These are phyloP conservation scores for Claviceps africana DNA, from an alignment of 2,329 filamentous ascomycete species.

Conservation along the genomic window DNA sequence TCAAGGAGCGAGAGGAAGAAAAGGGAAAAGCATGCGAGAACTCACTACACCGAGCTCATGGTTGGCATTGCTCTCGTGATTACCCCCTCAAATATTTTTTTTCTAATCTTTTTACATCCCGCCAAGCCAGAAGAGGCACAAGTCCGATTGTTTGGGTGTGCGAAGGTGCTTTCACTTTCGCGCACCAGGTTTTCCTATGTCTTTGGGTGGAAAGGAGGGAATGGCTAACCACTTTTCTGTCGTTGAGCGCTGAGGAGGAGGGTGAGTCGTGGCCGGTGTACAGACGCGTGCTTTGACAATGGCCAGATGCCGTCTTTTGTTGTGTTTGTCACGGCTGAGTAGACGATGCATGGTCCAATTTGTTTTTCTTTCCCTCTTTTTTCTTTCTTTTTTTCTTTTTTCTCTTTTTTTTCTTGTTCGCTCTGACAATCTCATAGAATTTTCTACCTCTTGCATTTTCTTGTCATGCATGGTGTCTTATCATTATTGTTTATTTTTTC, in stretches of 20 bases:
- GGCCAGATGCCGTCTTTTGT: not conserved
- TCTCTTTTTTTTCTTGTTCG: not conserved
- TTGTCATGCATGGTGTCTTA: not conserved
- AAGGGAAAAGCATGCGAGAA: constrained; percentile 1
- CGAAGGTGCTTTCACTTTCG: not conserved
- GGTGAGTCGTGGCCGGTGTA: not conserved
- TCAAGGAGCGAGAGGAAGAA: constrained; percentile 1
- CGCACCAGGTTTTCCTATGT: not conserved
- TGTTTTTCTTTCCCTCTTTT: not conserved
- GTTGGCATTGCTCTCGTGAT: constrained; percentile 3
- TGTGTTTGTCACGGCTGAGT: not conserved
- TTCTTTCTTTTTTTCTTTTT: not conserved
- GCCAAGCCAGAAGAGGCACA: not conserved
- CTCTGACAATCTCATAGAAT: constrained; percentile 3
- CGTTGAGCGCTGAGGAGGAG: not conserved
- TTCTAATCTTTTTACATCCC: too few species aligned
- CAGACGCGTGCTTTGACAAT: not conserved
- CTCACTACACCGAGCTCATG: constrained; percentile 1
- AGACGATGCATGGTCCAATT: not conserved
- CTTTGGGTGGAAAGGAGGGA: not conserved
- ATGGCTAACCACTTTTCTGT: not conserved
- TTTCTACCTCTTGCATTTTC: not conserved
- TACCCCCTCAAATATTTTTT: not conserved
- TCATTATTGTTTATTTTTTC: not conserved
- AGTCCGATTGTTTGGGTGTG: not conserved